Conservation (phyloP, 2,329 filamentous ascomycete species). For the Penicillium hordei region DNA sequence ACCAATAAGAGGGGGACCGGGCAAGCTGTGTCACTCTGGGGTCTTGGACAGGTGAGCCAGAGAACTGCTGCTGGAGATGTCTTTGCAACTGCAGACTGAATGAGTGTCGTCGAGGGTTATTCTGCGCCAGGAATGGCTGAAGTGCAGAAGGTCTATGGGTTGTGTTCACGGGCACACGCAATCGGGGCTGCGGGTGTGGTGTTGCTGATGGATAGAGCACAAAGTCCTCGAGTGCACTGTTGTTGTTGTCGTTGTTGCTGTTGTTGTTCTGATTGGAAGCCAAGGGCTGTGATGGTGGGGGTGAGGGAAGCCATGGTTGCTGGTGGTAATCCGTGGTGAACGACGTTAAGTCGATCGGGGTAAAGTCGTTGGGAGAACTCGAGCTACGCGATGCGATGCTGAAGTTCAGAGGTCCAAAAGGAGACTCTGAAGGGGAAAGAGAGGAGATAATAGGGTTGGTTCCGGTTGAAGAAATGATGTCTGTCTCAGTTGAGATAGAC, state of each 20-base stretch:
- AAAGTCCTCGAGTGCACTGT: conserved; percentile 44
- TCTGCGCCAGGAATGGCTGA: conserved; percentile 37
- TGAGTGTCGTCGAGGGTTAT: conserved; percentile 37
- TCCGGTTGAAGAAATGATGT: conserved; percentile 43
- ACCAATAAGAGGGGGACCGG: conserved; percentile 42
- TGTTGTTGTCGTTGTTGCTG: conserved; percentile 35
- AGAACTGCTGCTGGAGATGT: conserved; percentile 35
- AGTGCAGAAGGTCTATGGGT: conserved; percentile 38
- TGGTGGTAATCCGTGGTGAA: conserved; percentile 51
- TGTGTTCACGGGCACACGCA: conserved; percentile 38
- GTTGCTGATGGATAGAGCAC: conserved; percentile 42
- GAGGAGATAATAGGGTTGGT: conserved; percentile 31
- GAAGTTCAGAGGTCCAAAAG: conserved; percentile 48
- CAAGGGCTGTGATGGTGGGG: conserved; percentile 45
- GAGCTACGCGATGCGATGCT: conserved; percentile 45
- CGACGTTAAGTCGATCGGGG: conserved; percentile 46
- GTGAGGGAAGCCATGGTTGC: conserved; percentile 50
- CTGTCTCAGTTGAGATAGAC: conserved; percentile 42
- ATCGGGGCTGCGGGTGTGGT: conserved; percentile 36
- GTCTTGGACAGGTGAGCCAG: conserved; percentile 39
- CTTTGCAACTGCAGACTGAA: conserved; percentile 40
- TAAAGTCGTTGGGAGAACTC: conserved; percentile 41
- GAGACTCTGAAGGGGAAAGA: conserved; percentile 43
- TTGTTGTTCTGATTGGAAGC: conserved; percentile 35
- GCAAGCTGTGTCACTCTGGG: conserved; percentile 43